phyloP scores from a whole-genome alignment of 164 flowering plant genomes.

The Dillenia suffruticosa region DNA sequence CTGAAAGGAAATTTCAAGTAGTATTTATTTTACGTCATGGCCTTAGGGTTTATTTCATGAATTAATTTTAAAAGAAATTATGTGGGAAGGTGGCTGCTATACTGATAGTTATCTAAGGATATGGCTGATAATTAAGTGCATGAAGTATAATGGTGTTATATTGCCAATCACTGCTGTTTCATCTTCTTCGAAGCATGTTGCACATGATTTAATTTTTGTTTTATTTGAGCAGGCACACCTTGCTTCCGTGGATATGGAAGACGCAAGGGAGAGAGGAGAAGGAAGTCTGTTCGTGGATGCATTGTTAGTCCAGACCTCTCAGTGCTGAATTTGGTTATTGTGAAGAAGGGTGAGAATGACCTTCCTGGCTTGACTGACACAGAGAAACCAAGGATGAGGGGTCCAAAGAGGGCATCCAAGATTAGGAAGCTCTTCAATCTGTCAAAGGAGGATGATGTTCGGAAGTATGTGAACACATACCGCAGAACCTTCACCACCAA shows the following conservation, averaged over 20 bases:
- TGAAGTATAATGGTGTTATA: no score
- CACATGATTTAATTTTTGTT: neutral
- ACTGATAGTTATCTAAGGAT: neutral
- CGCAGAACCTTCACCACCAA: slow-evolving; percentile 36
- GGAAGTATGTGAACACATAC: slow-evolving; percentile 48
- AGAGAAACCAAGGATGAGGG: slow-evolving; percentile 58
- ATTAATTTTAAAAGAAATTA: no score
- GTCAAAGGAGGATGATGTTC: slow-evolving; percentile 49
- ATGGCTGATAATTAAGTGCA: no score
- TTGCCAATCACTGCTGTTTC: no score
- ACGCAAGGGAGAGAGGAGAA: slow-evolving; percentile 41
- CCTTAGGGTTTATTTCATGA: no score
- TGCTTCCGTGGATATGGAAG: slow-evolving; percentile 47
- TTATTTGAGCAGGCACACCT: slow-evolving; percentile 25
- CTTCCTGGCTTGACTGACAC: slow-evolving; percentile 51
- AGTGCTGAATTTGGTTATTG: slow-evolving; percentile 46
- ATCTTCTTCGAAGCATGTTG: no score
- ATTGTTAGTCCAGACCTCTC: slow-evolving; percentile 45
- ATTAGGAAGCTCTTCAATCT: slow-evolving; percentile 45
- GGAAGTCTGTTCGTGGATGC: slow-evolving; percentile 51
- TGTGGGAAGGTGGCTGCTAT: no score
- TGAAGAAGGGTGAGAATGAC: slow-evolving; percentile 51
- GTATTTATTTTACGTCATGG: no score
- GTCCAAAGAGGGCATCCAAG: slow-evolving; percentile 52
- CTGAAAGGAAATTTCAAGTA: no score